Evolutionary conservation across 352 stramenopile genomes (phyloP).

Genomic region (Pythium scleroteichum): DNA sequence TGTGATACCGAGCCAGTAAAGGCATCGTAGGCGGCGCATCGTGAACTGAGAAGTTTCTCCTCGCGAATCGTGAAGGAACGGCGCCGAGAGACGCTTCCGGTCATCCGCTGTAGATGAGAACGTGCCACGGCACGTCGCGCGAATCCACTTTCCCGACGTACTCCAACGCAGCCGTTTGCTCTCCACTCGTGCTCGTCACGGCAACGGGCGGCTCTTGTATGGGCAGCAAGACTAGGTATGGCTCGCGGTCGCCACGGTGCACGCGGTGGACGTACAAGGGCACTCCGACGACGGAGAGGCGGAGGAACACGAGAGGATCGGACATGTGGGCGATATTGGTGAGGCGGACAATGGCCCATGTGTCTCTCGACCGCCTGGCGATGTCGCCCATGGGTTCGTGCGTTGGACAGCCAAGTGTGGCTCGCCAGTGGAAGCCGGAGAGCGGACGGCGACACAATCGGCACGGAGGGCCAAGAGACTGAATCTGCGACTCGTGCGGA

Average conservation of each 20-base stretch:
- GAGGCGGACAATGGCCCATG: slow-evolving; percentile 34
- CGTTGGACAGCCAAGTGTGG: slow-evolving; percentile 15
- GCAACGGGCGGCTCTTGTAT: not conserved
- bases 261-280: slow-evolving; percentile 30
- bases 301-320: slow-evolving; percentile 30
- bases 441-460: slow-evolving; percentile 13
- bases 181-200: not conserved
- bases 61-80: too few species aligned
- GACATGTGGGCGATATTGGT: slow-evolving; percentile 37
- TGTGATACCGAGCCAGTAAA: too few species aligned
- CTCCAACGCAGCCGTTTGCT: not conserved
- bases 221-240: not conserved
- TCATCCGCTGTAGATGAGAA: slow-evolving; percentile 23
- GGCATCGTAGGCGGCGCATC: too few species aligned
- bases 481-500: not conserved
- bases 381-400: slow-evolving; percentile 26
- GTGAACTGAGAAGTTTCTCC: too few species aligned
- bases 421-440: slow-evolving; percentile 23
- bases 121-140: slow-evolving; percentile 17
- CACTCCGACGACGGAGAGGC: slow-evolving; percentile 18
- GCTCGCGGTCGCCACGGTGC: not conserved
- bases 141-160: slow-evolving; percentile 12
- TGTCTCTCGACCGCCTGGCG: slow-evolving; percentile 21
- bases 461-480: not conserved
- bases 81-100: not conserved